A percentile compares a stretch with the other conserved stretches of the same genome.
Evolutionary conservation across 2,329 filamentous ascomycete species (phyloP).

Genomic region (Microcyclosporella mali): DNA sequence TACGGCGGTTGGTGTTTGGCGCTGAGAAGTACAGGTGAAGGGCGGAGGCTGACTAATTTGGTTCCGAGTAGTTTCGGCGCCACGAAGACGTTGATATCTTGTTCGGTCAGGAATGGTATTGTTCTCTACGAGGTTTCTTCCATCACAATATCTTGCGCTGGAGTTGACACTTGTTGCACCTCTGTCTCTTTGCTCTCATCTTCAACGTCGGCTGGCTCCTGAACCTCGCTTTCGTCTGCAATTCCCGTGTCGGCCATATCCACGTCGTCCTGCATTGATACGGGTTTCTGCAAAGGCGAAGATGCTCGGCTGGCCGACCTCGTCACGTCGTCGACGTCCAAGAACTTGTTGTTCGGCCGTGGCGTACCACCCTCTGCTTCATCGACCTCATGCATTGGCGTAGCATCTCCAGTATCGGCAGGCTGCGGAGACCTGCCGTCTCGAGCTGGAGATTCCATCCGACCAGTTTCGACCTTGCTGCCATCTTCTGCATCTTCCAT

Average conservation of each 20-base stretch:
- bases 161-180: neutral
- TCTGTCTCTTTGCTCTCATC: slow-evolving; percentile 15
- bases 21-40: slow-evolving; percentile 10
- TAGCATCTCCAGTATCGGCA: slow-evolving; percentile 27
- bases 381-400: slow-evolving; percentile 34
- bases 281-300: slow-evolving; percentile 18
- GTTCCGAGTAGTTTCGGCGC: too few species aligned
- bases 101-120: neutral
- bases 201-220: slow-evolving; percentile 9
- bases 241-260: slow-evolving; percentile 23
- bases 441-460: slow-evolving; percentile 41
- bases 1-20: neutral
- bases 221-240: slow-evolving; percentile 5
- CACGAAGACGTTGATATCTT: neutral
- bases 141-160: slow-evolving; percentile 4
- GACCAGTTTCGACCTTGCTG: slow-evolving; percentile 38
- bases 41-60: slow-evolving; percentile 12
- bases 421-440: slow-evolving; percentile 31
- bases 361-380: slow-evolving; percentile 15
- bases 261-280: slow-evolving; percentile 21
- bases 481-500: slow-evolving; percentile 40
- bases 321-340: slow-evolving; percentile 25
- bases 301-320: slow-evolving; percentile 18
- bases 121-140: slow-evolving; percentile 1
- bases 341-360: slow-evolving; percentile 24